Conservation (phyloP, 2,329 filamentous ascomycete species). For the Xenoacremonium recifei region DNA sequence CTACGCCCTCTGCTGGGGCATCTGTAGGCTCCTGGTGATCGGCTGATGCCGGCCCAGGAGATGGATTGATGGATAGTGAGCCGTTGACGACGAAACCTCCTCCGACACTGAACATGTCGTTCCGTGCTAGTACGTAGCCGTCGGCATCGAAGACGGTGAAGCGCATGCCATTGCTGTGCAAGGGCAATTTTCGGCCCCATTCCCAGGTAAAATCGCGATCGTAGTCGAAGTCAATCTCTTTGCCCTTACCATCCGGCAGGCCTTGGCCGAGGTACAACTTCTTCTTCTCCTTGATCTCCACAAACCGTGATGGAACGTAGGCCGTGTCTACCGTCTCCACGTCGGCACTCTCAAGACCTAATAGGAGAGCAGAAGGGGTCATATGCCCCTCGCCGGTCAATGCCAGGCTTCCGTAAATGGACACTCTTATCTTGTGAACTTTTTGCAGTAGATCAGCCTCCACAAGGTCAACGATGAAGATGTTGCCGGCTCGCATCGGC, state of each 20-base stretch:
- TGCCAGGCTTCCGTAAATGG: constrained; percentile 49
- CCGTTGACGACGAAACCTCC: constrained; percentile 54
- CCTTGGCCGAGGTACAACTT: constrained; percentile 43
- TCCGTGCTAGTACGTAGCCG: constrained; percentile 45
- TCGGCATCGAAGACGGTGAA: constrained; percentile 48
- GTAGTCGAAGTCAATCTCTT: constrained; percentile 49
- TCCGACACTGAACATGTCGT: constrained; percentile 51
- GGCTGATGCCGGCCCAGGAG: constrained; percentile 14
- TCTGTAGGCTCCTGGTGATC: constrained; percentile 3
- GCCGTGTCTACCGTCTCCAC: constrained; percentile 49
- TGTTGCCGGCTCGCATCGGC: constrained; percentile 51
- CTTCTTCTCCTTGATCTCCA: constrained; percentile 44
- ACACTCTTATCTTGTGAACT: constrained; percentile 46
- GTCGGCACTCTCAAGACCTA: constrained; percentile 48
- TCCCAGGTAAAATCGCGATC: constrained; percentile 49
- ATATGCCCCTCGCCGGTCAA: constrained; percentile 52
- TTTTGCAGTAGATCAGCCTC: constrained; percentile 44
- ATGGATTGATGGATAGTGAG: constrained; percentile 41
- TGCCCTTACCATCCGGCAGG: constrained; percentile 40
- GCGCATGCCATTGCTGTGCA: constrained; percentile 53
- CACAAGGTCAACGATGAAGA: constrained; percentile 47
- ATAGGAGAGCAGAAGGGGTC: constrained; percentile 48
- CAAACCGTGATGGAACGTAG: constrained; percentile 46
- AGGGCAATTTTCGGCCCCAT: constrained; percentile 49
- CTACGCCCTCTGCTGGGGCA: constrained; percentile 11